phyloP scores from a whole-genome alignment of 495 filamentous ascomycete species.

The Hypoxylon rickii region DNA sequence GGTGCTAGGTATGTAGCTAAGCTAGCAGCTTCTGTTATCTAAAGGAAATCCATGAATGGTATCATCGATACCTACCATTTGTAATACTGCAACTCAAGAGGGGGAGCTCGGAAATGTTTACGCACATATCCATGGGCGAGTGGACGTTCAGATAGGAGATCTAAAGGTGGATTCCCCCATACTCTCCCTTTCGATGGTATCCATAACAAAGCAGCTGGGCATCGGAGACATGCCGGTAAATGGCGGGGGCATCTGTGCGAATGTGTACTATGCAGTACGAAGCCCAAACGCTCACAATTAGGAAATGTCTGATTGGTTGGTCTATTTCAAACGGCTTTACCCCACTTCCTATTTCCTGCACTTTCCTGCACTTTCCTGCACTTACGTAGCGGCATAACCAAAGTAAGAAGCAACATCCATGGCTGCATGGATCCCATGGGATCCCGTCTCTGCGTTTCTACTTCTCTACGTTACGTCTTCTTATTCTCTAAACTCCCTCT shows the following conservation, averaged over 20 bases:
- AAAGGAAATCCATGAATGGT: not conserved
- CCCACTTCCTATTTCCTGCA: too few relatives aligned
- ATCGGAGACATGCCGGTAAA: slow-evolving; percentile 33
- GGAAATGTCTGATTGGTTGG: slow-evolving; percentile 22
- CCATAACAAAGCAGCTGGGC: too few relatives aligned
- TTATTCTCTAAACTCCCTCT: too few relatives aligned
- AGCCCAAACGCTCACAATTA: slow-evolving; percentile 29
- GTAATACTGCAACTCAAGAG: not conserved
- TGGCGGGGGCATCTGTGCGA: slow-evolving; percentile 22
- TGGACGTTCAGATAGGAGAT: not conserved
- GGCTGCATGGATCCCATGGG: slow-evolving; percentile 8
- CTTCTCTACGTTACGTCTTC: slow-evolving; percentile 20
- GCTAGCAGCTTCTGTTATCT: not conserved
- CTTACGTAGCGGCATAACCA: slow-evolving; percentile 22
- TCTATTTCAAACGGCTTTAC: slow-evolving; percentile 15
- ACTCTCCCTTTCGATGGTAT: too few relatives aligned
- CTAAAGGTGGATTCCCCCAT: not conserved
- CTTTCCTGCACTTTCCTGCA: too few relatives aligned
- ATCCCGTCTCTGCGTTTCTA: slow-evolving; percentile 15
- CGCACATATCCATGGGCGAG: too few relatives aligned
- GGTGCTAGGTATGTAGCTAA: too few relatives aligned
- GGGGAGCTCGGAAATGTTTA: not conserved
- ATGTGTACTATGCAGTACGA: too few relatives aligned
- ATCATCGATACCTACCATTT: too few relatives aligned
- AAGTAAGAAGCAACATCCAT: not conserved